These are phyloP conservation scores for Salix koriyanagi DNA, from an alignment of 345 rosid genomes.

Conservation along the genomic window DNA sequence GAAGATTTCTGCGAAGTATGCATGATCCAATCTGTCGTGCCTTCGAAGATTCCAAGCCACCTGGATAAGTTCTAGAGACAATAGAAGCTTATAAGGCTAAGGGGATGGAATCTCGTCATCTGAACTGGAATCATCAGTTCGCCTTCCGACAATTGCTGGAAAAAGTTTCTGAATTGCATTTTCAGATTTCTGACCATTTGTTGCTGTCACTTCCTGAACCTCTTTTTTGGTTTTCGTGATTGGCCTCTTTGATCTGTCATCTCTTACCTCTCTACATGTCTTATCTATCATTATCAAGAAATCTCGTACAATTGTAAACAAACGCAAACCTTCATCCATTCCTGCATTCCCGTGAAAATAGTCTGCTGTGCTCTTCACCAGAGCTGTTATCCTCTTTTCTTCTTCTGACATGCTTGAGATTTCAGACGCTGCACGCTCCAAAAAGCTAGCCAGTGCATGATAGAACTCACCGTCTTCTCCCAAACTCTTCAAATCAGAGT, in stretches of 20 bases:
- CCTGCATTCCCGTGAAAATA: constrained; percentile 76
- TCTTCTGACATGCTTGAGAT: constrained; percentile 45
- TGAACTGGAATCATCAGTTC: constrained; percentile 50
- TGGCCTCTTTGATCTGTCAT: constrained; percentile 27
- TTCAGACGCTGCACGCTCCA: constrained; percentile 50
- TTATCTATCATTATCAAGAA: constrained; percentile 76
- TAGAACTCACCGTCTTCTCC: constrained; percentile 49
- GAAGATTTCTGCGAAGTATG: neutral
- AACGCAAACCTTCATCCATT: constrained; percentile 71
- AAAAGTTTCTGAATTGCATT: constrained; percentile 40
- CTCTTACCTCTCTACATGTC: constrained; percentile 60
- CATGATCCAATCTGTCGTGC: neutral
- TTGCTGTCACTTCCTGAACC: constrained; percentile 17
- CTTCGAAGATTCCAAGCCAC: neutral
- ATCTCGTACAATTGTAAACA: constrained; percentile 70
- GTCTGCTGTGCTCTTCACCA: constrained; percentile 69
- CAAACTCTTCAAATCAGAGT: constrained; percentile 32
- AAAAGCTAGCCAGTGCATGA: constrained; percentile 40
- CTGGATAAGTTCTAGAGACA: neutral
- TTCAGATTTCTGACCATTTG: constrained; percentile 39
- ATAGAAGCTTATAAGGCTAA: constrained; percentile 8
- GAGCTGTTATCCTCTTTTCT: constrained; percentile 62
- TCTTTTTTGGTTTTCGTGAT: constrained; percentile 33
- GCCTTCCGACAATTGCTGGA: constrained; percentile 62
- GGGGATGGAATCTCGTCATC: constrained; percentile 45